A percentile compares a stretch with the other conserved stretches of the same genome.
Evolutionary conservation across 1,139 yeast species (phyloP).

Genomic region (Hemisphaericaspora xylofermentans): DNA sequence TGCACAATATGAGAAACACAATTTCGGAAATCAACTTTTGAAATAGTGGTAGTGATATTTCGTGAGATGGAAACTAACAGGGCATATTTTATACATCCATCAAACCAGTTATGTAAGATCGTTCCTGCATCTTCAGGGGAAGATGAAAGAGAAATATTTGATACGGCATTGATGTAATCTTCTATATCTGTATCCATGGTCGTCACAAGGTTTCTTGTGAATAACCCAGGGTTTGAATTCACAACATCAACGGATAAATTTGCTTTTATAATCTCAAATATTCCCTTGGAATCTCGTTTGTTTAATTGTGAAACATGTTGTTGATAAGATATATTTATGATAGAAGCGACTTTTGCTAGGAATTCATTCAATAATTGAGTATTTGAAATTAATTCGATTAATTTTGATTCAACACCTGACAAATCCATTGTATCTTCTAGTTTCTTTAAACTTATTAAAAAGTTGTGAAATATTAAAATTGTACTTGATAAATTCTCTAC

Average conservation of each 20-base stretch:
- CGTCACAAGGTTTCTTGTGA: slow-evolving; percentile 22
- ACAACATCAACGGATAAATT: background rate
- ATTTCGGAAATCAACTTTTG: slow-evolving; percentile 12
- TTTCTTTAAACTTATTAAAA: slow-evolving; percentile 22
- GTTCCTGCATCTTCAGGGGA: slow-evolving; percentile 13
- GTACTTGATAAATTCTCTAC: slow-evolving; percentile 12
- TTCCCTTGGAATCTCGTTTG: slow-evolving; percentile 5
- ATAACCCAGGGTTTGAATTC: slow-evolving; percentile 11
- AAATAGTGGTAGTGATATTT: slow-evolving; percentile 7
- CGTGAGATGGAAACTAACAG: slow-evolving; percentile 10
- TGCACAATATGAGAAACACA: slow-evolving; percentile 13
- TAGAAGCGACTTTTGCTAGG: slow-evolving; percentile 1
- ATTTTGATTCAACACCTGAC: slow-evolving; percentile 7
- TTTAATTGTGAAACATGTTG: slow-evolving; percentile 9
- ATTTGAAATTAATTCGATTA: slow-evolving; percentile 7
- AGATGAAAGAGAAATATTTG: slow-evolving; percentile 10
- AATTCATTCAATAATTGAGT: slow-evolving; percentile 6
- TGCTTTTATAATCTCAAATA: slow-evolving; percentile 5
- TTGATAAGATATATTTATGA: slow-evolving; percentile 7
- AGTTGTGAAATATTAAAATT: slow-evolving; percentile 22
- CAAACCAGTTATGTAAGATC: slow-evolving; percentile 27
- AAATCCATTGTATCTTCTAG: slow-evolving; percentile 9
- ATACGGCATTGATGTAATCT: slow-evolving; percentile 20
- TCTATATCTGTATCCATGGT: slow-evolving; percentile 29
- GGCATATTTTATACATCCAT: slow-evolving; percentile 14